Evolutionary conservation across 345 rosid species (phyloP).

Genomic region (Barbarea vulgaris): DNA sequence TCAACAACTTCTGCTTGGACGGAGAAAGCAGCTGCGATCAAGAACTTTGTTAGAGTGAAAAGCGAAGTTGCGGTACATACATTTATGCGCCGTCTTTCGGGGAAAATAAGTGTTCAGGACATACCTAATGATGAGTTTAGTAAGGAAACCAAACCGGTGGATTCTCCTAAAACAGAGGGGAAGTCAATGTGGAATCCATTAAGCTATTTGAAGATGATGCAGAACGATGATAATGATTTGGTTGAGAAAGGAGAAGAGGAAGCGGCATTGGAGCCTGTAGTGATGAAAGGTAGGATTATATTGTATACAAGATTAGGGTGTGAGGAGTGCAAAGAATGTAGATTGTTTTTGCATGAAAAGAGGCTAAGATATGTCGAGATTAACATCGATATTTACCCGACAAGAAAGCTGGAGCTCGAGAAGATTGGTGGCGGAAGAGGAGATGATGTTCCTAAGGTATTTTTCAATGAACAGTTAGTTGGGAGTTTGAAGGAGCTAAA

Average conservation of each 20-base stretch:
- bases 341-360: conserved; percentile 59
- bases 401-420: conserved; percentile 76
- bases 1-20: conserved; percentile 58
- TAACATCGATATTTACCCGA: conserved; percentile 71
- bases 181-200: conserved; percentile 71
- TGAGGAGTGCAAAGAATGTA: conserved; percentile 58
- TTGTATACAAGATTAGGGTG: conserved; percentile 78
- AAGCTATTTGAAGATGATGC: conserved; percentile 53
- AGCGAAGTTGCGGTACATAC: conserved; percentile 64
- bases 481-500: conserved; percentile 67
- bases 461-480: conserved; percentile 70
- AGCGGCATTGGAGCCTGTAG: conserved; percentile 47
- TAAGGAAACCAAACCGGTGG: conserved; percentile 32
- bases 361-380: conserved; percentile 77
- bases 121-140: conserved; percentile 38
- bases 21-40: conserved; percentile 66
- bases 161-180: conserved; percentile 45
- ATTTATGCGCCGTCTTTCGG: conserved; percentile 58
- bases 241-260: conserved; percentile 38
- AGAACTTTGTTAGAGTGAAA: conserved; percentile 67
- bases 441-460: conserved; percentile 60
- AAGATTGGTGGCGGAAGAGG: conserved; percentile 44
- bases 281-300: conserved; percentile 67
- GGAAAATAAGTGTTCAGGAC: conserved; percentile 43
- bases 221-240: conserved; percentile 46